phyloP scores from a whole-genome alignment of 495 filamentous ascomycete species.

The Penicillium mononematosum region DNA sequence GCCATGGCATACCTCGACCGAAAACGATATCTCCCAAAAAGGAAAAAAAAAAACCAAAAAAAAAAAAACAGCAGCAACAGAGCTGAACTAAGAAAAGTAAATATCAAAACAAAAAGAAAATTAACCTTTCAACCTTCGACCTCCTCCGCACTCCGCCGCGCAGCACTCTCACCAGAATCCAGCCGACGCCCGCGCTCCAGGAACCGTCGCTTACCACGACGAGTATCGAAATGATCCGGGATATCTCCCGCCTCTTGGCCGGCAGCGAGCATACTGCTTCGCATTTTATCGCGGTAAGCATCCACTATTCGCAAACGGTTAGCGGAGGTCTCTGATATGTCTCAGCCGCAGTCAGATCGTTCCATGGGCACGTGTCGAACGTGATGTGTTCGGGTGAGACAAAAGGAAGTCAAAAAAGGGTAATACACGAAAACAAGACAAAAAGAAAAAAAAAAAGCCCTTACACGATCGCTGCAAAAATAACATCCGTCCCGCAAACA shows the following conservation, averaged over 20 bases:
- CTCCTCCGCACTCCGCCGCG: conserved; percentile 41
- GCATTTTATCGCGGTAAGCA: conserved; percentile 90
- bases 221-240: conserved; percentile 84
- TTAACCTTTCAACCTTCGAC: conserved; percentile 34
- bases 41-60: neutral
- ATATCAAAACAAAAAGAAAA: conserved; percentile 7
- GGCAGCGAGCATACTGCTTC: conserved; percentile 68
- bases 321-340: conserved; percentile 5
- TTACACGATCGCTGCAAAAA: conserved; percentile 92
- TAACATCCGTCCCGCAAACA: conserved; percentile 77
- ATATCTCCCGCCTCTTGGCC: conserved; percentile 69
- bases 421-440: neutral
- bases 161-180: conserved; percentile 26
- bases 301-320: conserved; percentile 62
- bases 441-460: conserved; percentile 36
- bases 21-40: conserved; percentile 6
- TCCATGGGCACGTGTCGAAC: conserved; percentile 5
- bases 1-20: conserved; percentile 4
- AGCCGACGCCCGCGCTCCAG: conserved; percentile 54
- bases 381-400: neutral
- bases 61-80: neutral
- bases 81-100: neutral
- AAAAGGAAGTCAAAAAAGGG: conserved; percentile 1
- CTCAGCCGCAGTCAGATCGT: neutral
- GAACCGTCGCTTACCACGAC: conserved; percentile 83